Base-by-base conservation (phyloP, 352 stramenopile species). In the Globisporangium viniferum region DNA sequence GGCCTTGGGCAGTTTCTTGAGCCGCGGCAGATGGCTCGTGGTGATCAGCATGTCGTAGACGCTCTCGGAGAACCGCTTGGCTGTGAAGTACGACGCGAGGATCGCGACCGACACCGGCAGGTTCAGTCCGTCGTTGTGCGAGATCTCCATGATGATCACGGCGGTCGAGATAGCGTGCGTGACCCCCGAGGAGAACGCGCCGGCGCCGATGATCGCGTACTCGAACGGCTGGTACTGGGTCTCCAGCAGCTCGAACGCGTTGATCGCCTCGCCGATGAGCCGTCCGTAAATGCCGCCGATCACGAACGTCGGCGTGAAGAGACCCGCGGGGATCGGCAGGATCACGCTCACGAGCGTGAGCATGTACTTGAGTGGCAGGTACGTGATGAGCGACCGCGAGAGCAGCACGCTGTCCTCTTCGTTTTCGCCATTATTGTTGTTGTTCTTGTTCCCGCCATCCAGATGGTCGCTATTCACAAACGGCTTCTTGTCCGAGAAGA, bases 91-190 rank as follows among this genome's bases (percentile, higher is more conserved):
- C 2, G 91, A 88, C 27, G 92, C 81, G 55, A 98, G 70, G 74
- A 97, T 94, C 9, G 90, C 90, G 9, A 98, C 79, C 1, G 86
- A 94, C 18, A 97, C 83, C 29, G 91, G 91, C n/a, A 97, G 69
- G 29, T 93, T 92, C 20, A 97, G 75, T 14, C 83, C 78, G 62
- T 96, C 83, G 7, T 92, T 88, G 66, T 95, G 90, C 12, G 86
- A 96, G 61, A 98, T 84, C 73, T 98, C 94, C 84, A 98, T 98
- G 59, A 95, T 94, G 66, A 98, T 98, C 27, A 97, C 91, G 27
- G 94, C 94, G 0, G 90, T 98, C 12, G 88, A 97, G 51, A 98
- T 90, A 9, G 93, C 90, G 59, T 96, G 81, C 22, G 94, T 98
- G n/a, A 97, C 93, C 54, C 92, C 92, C 1, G 91, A 94, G 0